phyloP scores from a whole-genome alignment of 345 rosid genomes.

The Bretschneidera sinensis region DNA sequence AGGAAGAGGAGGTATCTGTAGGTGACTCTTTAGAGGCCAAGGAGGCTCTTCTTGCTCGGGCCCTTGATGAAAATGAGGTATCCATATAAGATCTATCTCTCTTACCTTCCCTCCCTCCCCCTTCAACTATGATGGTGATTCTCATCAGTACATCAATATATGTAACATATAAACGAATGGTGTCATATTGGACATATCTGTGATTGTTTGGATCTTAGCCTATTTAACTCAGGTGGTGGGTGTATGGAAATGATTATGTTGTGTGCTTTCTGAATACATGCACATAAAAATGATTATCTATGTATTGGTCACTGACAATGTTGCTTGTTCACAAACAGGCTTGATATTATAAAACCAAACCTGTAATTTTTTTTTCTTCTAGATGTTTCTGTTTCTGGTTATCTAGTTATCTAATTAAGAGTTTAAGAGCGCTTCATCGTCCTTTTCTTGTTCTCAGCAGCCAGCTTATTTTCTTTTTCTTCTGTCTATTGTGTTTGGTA shows the following conservation, averaged over 20 bases:
- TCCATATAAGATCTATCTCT: background rate
- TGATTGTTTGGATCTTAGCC: background rate
- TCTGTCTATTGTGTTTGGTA: background rate
- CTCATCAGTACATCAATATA: background rate
- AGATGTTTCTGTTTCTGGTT: background rate
- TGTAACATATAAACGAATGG: background rate
- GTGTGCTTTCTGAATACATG: too few species aligned
- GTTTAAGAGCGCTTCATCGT: background rate
- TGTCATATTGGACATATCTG: background rate
- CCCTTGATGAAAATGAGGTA: conserved; percentile 89
- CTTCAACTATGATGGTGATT: background rate
- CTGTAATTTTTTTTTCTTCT: background rate
- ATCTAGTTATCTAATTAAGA: conserved; percentile 9
- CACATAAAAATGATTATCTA: too few species aligned
- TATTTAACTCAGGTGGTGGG: background rate
- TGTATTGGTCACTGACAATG: too few species aligned
- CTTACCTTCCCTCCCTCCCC: background rate
- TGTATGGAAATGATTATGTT: background rate
- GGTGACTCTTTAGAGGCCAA: conserved; percentile 74
- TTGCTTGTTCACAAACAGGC: too few species aligned
- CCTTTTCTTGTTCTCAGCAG: conserved; percentile 1
- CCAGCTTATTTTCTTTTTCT: background rate
- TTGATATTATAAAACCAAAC: too few species aligned
- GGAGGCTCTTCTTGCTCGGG: conserved; percentile 84
- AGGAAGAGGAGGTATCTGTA: conserved; percentile 58